These are phyloP conservation scores for Noccaea caerulescens DNA, from an alignment of 345 rosid genomes.

Conservation along the genomic window DNA sequence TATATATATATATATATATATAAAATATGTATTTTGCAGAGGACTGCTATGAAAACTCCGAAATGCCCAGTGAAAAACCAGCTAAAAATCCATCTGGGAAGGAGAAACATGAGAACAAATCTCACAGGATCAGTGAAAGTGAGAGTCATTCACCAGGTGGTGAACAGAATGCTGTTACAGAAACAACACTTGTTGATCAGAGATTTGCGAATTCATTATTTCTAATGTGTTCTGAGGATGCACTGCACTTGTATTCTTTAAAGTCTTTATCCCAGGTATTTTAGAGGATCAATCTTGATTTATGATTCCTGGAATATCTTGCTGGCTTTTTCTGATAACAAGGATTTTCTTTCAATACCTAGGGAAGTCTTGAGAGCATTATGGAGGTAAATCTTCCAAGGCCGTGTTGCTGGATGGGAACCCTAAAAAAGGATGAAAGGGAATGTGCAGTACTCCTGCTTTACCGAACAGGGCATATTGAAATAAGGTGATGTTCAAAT, in stretches of 20 bases:
- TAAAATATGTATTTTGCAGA: slow-evolving; percentile 52
- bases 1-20: neutral
- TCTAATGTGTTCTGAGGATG: slow-evolving; percentile 69
- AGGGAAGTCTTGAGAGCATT: slow-evolving; percentile 58
- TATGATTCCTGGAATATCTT: slow-evolving; percentile 21
- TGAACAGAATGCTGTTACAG: slow-evolving; percentile 44
- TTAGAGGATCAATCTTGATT: slow-evolving; percentile 25
- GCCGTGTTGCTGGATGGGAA: slow-evolving; percentile 80
- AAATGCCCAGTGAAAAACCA: slow-evolving; percentile 41
- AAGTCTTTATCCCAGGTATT: slow-evolving; percentile 71
- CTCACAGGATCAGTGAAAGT: slow-evolving; percentile 37
- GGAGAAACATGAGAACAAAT: slow-evolving; percentile 46
- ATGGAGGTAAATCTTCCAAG: slow-evolving; percentile 56
- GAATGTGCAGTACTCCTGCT: slow-evolving; percentile 63
- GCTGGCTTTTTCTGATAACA: slow-evolving; percentile 40
- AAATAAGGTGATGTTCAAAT: slow-evolving; percentile 60
- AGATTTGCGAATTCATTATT: slow-evolving; percentile 44
- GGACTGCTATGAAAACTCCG: slow-evolving; percentile 45
- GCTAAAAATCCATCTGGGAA: slow-evolving; percentile 37
- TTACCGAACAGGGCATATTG: slow-evolving; percentile 72
- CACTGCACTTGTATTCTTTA: slow-evolving; percentile 55
- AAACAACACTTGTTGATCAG: slow-evolving; percentile 47
- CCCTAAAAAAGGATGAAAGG: slow-evolving; percentile 55
- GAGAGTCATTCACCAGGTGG: slow-evolving; percentile 46
- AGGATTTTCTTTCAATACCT: slow-evolving; percentile 44